Evolutionary conservation across 192 early-diverging fungal species (phyloP), one percentile per base, ranked within the genome.

Genomic region (Umbelopsis isabellina): DNA sequence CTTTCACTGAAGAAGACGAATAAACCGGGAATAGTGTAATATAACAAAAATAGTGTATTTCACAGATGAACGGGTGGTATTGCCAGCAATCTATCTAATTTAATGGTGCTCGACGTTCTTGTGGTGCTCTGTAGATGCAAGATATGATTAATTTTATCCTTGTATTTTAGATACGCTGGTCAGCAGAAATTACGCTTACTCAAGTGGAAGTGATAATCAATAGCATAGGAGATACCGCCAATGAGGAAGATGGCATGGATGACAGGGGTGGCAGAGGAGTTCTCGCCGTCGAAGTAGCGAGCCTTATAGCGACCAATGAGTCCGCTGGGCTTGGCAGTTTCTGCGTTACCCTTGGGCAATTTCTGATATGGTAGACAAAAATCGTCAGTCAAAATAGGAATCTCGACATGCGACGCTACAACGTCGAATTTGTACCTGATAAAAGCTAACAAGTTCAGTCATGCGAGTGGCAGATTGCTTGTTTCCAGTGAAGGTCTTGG

Each of bases 71-170:
- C 65, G 5, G 37, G 37, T 41, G 37, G 37, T 41, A 41, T 41
- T 41, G 37, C 37, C 37, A 41, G 37, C 37, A 41, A 41, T 41
- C 37, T 41, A 41, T 41, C 37, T 52, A 41, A 67, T 79, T 77
- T 90, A 92, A 79, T 92, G 91, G 87, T 92, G 86, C 79, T 89
- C 89, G 64, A 85, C 87, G 80, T 86, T 88, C 89, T 91, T 92
- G 89, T 92, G 91, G 87, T 91, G 86, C 86, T 83, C 85, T 86
- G 76, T 49, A 22, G 5, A 37, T 22, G 72, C 12, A 65, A 30
- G 69, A 41, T 1, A 41, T 41, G 6, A 30, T 41, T 41, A 41
- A 4, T 55, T 10, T 23, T 48, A 68, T 58, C 30, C 27, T 71
- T 71, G 2, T 13, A 18, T 45, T 41, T 41, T 10, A 41, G 10